Conservation (phyloP, 2,329 filamentous ascomycete species). For the Thelonectria discophora region DNA sequence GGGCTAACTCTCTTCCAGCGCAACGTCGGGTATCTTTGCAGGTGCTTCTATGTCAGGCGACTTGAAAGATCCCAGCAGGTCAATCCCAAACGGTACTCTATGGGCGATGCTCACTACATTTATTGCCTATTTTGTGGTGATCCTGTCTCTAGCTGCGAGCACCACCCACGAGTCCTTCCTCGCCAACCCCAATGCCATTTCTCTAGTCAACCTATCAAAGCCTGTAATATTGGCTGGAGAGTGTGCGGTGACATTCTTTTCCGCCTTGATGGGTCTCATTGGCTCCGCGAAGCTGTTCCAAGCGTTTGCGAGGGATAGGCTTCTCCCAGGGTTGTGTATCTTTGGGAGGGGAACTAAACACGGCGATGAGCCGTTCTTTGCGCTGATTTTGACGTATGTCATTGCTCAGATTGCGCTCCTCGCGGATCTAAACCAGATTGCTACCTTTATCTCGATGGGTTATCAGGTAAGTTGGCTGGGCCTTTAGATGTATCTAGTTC, state of each 20-base stretch:
- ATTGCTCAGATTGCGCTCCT: constrained; percentile 83
- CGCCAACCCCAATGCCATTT: constrained; percentile 79
- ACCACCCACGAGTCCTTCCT: constrained; percentile 79
- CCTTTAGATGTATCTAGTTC: neutral
- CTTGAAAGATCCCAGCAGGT: constrained; percentile 80
- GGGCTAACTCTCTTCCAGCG: constrained; percentile 40
- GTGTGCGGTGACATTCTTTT: constrained; percentile 84
- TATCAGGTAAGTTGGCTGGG: constrained; percentile 70
- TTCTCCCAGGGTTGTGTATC: constrained; percentile 77
- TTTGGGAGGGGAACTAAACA: constrained; percentile 79
- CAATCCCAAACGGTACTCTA: constrained; percentile 85
- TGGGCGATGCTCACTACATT: constrained; percentile 82
- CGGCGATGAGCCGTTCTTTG: constrained; percentile 78
- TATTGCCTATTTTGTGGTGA: constrained; percentile 77
- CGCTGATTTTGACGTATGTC: constrained; percentile 78
- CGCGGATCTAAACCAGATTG: constrained; percentile 86
- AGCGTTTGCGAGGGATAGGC: constrained; percentile 79
- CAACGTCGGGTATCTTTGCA: constrained; percentile 66
- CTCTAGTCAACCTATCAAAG: constrained; percentile 80
- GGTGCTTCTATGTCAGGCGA: constrained; percentile 94
- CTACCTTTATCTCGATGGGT: constrained; percentile 89
- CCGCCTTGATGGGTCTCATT: constrained; percentile 86
- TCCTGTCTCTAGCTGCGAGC: constrained; percentile 79
- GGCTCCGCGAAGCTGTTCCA: constrained; percentile 86
- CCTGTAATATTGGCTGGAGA: constrained; percentile 81